Evolutionary conservation across 805 yeast species (phyloP).

Genomic region (Sugiyamaella smithiae): DNA sequence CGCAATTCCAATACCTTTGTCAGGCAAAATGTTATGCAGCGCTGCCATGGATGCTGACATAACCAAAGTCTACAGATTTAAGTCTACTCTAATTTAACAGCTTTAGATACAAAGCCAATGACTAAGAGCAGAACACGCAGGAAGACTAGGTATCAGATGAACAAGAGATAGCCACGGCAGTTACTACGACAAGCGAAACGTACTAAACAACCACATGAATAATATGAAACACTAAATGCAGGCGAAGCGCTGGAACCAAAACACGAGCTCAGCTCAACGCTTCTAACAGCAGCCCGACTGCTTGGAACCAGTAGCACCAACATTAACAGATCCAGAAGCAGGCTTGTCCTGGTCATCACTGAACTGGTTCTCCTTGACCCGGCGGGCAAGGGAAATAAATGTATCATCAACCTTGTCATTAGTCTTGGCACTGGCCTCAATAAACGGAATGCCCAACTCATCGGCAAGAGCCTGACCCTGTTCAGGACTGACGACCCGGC

Average conservation of each 20-base stretch:
- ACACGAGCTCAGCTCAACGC: too few relatives aligned
- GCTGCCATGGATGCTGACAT: too few relatives aligned
- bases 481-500: conserved; percentile 82
- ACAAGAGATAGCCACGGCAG: too few relatives aligned
- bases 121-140: too few relatives aligned
- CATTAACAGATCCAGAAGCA: conserved; percentile 31
- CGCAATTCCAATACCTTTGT: too few relatives aligned
- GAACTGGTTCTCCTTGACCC: conserved; percentile 75
- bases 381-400: conserved; percentile 81
- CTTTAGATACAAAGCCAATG: too few relatives aligned
- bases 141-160: too few relatives aligned
- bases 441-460: conserved; percentile 82
- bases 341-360: conserved; percentile 36
- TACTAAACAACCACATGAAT: background rate
- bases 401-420: conserved; percentile 89
- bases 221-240: background rate
- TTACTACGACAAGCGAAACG: too few relatives aligned
- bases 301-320: conserved; percentile 25
- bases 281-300: conserved; percentile 10
- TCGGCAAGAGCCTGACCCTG: conserved; percentile 89
- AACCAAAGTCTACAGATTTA: too few relatives aligned
- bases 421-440: conserved; percentile 95
- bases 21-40: too few relatives aligned
- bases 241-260: background rate
- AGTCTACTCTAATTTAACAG: too few relatives aligned